Evolutionary conservation across 768 basidiomycete genomes (phyloP).

Genomic region (Lepiota venenata): DNA sequence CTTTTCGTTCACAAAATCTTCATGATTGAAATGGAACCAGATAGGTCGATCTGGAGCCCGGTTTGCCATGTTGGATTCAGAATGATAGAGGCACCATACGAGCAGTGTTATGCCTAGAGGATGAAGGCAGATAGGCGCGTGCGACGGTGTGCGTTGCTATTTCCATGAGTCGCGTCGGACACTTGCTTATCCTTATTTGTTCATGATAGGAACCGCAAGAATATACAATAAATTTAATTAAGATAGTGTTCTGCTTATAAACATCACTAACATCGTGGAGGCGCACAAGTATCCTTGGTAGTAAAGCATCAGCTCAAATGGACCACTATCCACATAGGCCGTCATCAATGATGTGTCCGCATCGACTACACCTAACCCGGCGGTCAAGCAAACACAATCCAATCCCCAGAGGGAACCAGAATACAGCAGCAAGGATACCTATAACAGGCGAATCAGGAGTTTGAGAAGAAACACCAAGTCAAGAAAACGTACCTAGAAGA

Average conservation of each 20-base stretch:
- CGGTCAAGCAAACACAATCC: slow-evolving; percentile 77
- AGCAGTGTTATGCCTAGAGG: not conserved
- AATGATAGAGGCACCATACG: not conserved
- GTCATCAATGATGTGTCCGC: slow-evolving; percentile 39
- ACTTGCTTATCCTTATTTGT: too few species aligned
- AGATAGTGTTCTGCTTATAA: too few species aligned
- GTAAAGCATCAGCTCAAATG: not conserved
- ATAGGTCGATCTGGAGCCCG: not conserved
- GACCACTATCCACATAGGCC: slow-evolving; percentile 36
- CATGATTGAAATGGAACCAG: slow-evolving; percentile 3
- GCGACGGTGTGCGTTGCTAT: too few species aligned
- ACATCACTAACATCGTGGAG: too few species aligned
- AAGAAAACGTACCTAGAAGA: slow-evolving; percentile 52
- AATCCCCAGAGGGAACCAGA: slow-evolving; percentile 87
- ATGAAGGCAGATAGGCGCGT: too few species aligned
- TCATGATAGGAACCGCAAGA: too few species aligned
- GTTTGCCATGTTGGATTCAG: not conserved
- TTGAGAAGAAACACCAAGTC: not conserved
- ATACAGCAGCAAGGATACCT: slow-evolving; percentile 79
- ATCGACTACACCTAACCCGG: slow-evolving; percentile 57
- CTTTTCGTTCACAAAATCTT: not conserved
- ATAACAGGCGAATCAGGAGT: slow-evolving; percentile 2
- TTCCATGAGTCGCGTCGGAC: too few species aligned
- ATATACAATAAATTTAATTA: too few species aligned
- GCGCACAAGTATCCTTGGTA: too few species aligned